Percentiles rank a stretch among this genome's conserved stretches.
phyloP scores from a whole-genome alignment of 2,329 filamentous ascomycete genomes.

The Rasamsonia emersonii region DNA sequence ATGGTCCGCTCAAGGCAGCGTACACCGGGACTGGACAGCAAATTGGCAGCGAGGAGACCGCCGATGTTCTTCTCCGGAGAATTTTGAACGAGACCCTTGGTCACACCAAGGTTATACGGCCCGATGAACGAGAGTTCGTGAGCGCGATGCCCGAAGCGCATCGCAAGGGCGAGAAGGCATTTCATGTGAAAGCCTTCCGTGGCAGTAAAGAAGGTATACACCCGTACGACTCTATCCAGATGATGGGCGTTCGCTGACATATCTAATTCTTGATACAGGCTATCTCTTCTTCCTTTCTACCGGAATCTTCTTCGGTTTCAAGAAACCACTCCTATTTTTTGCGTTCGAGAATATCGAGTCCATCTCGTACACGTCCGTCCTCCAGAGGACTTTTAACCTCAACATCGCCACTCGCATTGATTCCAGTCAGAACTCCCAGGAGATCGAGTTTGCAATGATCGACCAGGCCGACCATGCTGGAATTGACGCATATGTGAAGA shows the following conservation, averaged over 20 bases:
- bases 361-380: slow-evolving; percentile 55
- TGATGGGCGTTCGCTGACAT: background rate
- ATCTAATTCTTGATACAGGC: slow-evolving; percentile 30
- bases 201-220: slow-evolving; percentile 56
- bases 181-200: slow-evolving; percentile 55
- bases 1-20: slow-evolving; percentile 41
- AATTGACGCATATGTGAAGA: slow-evolving; percentile 55
- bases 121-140: slow-evolving; percentile 49
- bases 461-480: slow-evolving; percentile 55
- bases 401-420: slow-evolving; percentile 42
- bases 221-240: slow-evolving; percentile 3
- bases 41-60: slow-evolving; percentile 38
- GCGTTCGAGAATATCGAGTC: slow-evolving; percentile 51
- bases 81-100: slow-evolving; percentile 43
- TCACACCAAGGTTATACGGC: slow-evolving; percentile 41
- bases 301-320: slow-evolving; percentile 57
- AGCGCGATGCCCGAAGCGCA: slow-evolving; percentile 53
- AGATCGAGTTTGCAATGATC: slow-evolving; percentile 58
- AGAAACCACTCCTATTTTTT: slow-evolving; percentile 57
- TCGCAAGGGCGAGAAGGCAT: slow-evolving; percentile 54
- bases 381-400: slow-evolving; percentile 59
- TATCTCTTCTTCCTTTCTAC: slow-evolving; percentile 55
- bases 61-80: slow-evolving; percentile 34
- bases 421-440: slow-evolving; percentile 37
- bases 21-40: slow-evolving; percentile 35